These are phyloP conservation scores for Phaeosphaeria sp. DNA, from an alignment of 2,329 filamentous ascomycete species.

Conservation along the genomic window DNA sequence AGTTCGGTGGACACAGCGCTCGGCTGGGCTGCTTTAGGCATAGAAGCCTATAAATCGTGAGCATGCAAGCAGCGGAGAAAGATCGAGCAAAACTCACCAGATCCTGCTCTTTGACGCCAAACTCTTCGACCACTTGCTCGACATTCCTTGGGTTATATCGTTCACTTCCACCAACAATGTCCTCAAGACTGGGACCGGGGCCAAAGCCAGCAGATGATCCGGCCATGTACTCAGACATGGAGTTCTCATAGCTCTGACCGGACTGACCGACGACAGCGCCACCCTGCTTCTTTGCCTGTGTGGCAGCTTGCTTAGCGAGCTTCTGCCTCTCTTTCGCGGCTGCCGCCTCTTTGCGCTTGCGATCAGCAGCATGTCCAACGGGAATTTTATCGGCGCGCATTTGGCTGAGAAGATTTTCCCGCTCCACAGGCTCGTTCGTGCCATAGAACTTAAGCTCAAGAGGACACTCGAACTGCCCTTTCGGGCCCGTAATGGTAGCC, in stretches of 20 bases:
- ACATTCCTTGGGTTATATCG: constrained; percentile 71
- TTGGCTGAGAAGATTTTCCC: constrained; percentile 63
- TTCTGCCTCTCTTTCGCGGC: constrained; percentile 62
- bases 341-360: constrained; percentile 62
- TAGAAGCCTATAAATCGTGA: constrained; percentile 55
- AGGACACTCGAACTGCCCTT: constrained; percentile 74
- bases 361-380: constrained; percentile 43
- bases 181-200: constrained; percentile 62
- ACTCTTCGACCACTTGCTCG: constrained; percentile 70
- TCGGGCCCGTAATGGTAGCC: constrained; percentile 71
- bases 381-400: constrained; percentile 73
- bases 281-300: constrained; percentile 36
- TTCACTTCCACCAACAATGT: constrained; percentile 71
- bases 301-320: constrained; percentile 48
- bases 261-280: constrained; percentile 41
- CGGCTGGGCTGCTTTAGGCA: constrained; percentile 78
- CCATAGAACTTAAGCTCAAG: constrained; percentile 74
- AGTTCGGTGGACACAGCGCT: constrained; percentile 68
- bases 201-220: constrained; percentile 32
- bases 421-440: constrained; percentile 61
- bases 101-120: constrained; percentile 74
- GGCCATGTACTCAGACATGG: constrained; percentile 33
- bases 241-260: constrained; percentile 39
- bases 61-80: not conserved
- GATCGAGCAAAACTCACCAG: constrained; percentile 49